Evolutionary conservation across 352 stramenopile genomes (phyloP), one percentile per base, ranked within the genome.

Genomic region (Phytophthora citrophthora): DNA sequence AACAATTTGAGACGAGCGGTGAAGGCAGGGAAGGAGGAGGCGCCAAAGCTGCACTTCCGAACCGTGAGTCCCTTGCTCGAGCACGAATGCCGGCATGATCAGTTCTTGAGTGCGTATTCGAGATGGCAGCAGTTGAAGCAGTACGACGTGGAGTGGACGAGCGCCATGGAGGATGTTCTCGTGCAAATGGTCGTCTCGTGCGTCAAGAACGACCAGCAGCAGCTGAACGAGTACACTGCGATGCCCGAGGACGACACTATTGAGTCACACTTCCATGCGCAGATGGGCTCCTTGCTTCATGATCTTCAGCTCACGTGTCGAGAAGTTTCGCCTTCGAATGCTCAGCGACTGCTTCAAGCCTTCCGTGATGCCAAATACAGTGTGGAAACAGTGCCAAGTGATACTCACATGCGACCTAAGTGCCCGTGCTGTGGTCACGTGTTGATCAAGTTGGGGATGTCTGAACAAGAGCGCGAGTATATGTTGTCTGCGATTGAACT

Each of bases 151-250:
- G 77, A 90, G 68, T 93, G 84, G 84, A 93, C 80, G 18, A 71
- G 50, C 50, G 77, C 74, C 13, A 93, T 93, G 84, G 82, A 93
- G 46, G 80, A 90, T 55, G 71, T 74, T 50, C 68, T 93, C 27
- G 70, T 90, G 36, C 76, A 89, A 50, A 84, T 92, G 71, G 58
- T 88, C n/a, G 67, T 88, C 20, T 74, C 81, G 1, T 88, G 81
- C 44, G 52, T 80, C 8, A 70, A 67, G 38, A 60, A 76, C 32
- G 10, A 82, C 32, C 44, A 66, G 2, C 46, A 55, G 23, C 54
- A 60, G 48, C 15, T 46, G 13, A 58, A 43, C 12, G 32, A 55
- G 45, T 60, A 56, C 38, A 57, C 60, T 10, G 52, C 54, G 13
- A 51, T 56, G 40, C 16, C 43, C 2, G 44, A 68, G 18, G 56